Percentiles rank a stretch among this genome's conserved stretches.
phyloP scores from a whole-genome alignment of 768 basidiomycete species.

The Royoungia palumana region DNA sequence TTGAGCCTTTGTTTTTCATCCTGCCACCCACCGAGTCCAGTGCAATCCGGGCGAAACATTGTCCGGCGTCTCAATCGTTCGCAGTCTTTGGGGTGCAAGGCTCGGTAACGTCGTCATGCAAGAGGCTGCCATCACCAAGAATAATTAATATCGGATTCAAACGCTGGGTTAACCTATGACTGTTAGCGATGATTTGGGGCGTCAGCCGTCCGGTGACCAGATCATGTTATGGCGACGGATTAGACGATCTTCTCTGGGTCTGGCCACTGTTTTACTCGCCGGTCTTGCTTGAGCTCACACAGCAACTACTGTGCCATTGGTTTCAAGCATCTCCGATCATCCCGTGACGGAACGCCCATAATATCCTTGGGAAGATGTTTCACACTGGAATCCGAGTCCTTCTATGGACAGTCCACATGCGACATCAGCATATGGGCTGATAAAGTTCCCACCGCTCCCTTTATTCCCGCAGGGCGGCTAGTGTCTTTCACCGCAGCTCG shows the following conservation, averaged over 20 bases:
- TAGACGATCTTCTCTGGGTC: not conserved
- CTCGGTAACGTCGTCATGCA: too few relatives aligned
- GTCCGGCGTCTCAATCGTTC: too few relatives aligned
- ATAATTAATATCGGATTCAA: too few relatives aligned
- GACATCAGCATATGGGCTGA: not conserved
- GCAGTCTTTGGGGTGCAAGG: too few relatives aligned
- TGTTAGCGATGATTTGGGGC: not conserved
- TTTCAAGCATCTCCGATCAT: conserved; percentile 11
- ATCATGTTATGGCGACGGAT: not conserved
- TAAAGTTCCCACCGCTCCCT: conserved; percentile 3
- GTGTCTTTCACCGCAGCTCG: not conserved
- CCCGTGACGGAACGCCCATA: conserved; percentile 1
- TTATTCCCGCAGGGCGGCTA: conserved; percentile 9
- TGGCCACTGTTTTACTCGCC: conserved; percentile 1
- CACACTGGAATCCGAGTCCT: not conserved
- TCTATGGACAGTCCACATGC: not conserved
- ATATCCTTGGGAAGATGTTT: not conserved
- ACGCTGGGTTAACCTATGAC: too few relatives aligned
- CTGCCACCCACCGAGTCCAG: too few relatives aligned
- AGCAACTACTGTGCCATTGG: conserved; percentile 5
- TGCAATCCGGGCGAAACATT: too few relatives aligned
- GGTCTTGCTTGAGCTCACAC: not conserved
- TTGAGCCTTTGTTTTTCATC: not conserved
- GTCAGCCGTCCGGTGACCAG: not conserved
- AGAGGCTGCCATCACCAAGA: too few relatives aligned